Conservation (phyloP, 805 yeast species). For the Grigorovia transvaalensis region DNA sequence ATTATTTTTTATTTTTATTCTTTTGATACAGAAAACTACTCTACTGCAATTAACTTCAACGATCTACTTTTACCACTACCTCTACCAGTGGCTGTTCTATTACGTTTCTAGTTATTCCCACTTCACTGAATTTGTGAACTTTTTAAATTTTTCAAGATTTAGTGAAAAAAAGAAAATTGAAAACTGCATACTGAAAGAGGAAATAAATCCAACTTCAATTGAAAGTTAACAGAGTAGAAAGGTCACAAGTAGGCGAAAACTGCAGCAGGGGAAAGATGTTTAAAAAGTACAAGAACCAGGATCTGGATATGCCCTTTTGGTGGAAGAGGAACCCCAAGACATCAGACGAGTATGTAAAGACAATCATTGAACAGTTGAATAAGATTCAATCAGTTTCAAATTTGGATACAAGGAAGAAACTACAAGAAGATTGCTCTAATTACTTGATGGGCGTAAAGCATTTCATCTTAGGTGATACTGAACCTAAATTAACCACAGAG, state of each 20-base stretch:
- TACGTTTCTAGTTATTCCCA: background rate
- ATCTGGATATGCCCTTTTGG: slow-evolving; percentile 64
- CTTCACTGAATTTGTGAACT: background rate
- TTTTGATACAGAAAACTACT: background rate
- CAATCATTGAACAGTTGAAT: slow-evolving; percentile 59
- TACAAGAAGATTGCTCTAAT: slow-evolving; percentile 65
- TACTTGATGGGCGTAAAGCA: slow-evolving; percentile 54
- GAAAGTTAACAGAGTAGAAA: background rate
- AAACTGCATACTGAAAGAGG: background rate
- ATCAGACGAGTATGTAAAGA: slow-evolving; percentile 72
- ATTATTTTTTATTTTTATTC: slow-evolving; percentile 9
- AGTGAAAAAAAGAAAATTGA: background rate
- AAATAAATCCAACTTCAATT: background rate
- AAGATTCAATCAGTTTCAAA: slow-evolving; percentile 41
- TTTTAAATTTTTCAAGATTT: too few relatives aligned
- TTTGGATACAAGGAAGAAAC: slow-evolving; percentile 31
- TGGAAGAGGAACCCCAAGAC: slow-evolving; percentile 87
- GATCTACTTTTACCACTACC: background rate
- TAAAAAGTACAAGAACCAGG: slow-evolving; percentile 24
- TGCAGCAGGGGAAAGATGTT: slow-evolving; percentile 10
- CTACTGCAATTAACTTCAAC: background rate
- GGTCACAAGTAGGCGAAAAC: background rate
- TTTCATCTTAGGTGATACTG: slow-evolving; percentile 53
- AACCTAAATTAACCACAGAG: slow-evolving; percentile 49
- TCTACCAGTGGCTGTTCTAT: background rate